Conservation (phyloP, 352 stramenopile species). For the Phytophthora fragariaefolia region DNA sequence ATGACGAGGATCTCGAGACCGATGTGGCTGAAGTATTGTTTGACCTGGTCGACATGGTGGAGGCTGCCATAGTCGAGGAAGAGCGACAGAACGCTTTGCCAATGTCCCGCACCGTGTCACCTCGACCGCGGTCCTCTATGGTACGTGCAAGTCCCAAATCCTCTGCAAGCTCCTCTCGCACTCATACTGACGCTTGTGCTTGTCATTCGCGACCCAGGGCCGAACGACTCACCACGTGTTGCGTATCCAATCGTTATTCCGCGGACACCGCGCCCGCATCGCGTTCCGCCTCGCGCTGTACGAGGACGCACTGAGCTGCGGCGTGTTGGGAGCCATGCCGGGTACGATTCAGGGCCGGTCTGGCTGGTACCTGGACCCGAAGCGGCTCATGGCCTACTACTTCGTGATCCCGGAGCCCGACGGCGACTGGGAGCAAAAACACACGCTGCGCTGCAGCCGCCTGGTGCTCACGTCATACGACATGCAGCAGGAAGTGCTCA, state of each 20-base stretch:
- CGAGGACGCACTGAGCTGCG: constrained; percentile 63
- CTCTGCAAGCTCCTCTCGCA: background rate
- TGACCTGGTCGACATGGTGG: constrained; percentile 45
- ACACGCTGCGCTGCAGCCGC: constrained; percentile 56
- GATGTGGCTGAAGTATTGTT: constrained; percentile 58
- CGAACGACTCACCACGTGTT: constrained; percentile 29
- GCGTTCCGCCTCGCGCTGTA: constrained; percentile 71
- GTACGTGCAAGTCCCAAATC: constrained; percentile 6
- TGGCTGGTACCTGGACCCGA: constrained; percentile 82
- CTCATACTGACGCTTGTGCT: background rate
- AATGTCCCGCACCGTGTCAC: constrained; percentile 22
- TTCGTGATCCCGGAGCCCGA: constrained; percentile 59
- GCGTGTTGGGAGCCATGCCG: constrained; percentile 77
- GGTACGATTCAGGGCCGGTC: constrained; percentile 65
- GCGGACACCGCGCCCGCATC: constrained; percentile 55
- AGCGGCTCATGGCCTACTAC: constrained; percentile 79
- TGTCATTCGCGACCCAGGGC: too few relatives aligned
- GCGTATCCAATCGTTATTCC: constrained; percentile 64
- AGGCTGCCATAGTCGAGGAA: constrained; percentile 17
- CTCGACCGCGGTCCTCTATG: constrained; percentile 22
- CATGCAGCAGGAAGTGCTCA: constrained; percentile 64
- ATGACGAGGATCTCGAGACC: constrained; percentile 37
- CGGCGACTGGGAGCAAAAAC: constrained; percentile 73
- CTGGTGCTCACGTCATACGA: constrained; percentile 73
- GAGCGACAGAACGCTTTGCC: constrained; percentile 5